These are phyloP conservation scores for Debaryomycetaceae sp. DNA, from an alignment of 1,139 yeast species.

Conservation along the genomic window DNA sequence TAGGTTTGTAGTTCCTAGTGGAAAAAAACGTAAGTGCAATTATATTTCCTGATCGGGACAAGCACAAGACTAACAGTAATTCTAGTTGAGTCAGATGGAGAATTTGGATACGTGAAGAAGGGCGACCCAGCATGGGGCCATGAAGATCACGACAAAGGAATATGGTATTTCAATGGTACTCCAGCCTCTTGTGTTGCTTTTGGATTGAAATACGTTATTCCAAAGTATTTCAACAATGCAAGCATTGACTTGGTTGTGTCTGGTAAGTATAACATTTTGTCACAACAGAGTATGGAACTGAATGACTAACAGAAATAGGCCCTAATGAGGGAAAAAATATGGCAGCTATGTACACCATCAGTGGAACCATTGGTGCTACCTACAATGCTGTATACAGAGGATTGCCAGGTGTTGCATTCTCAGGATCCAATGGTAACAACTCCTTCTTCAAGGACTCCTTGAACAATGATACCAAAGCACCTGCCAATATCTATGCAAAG, in stretches of 20 bases:
- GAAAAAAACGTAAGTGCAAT: constrained; percentile 1
- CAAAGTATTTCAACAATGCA: constrained; percentile 32
- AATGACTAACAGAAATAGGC: too few species aligned
- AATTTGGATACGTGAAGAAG: constrained; percentile 36
- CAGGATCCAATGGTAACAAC: constrained; percentile 26
- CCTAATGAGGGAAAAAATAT: constrained; percentile 47
- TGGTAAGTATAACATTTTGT: constrained; percentile 1
- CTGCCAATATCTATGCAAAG: constrained; percentile 41
- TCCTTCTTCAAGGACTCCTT: constrained; percentile 41
- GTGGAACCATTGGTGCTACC: constrained; percentile 48
- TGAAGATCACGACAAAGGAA: constrained; percentile 37
- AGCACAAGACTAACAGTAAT: constrained; percentile 1
- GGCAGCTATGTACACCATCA: constrained; percentile 37
- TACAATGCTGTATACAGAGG: constrained; percentile 43
- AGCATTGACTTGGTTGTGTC: constrained; percentile 42
- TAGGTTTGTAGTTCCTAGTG: constrained; percentile 42
- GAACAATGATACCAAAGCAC: constrained; percentile 23
- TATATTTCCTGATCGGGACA: not conserved
- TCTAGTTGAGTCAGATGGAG: constrained; percentile 29
- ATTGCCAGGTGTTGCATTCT: constrained; percentile 42
- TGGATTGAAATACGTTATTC: constrained; percentile 40
- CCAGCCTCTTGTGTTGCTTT: constrained; percentile 45
- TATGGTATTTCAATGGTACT: constrained; percentile 51
- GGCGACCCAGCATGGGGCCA: constrained; percentile 51
- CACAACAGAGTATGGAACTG: too few species aligned